Base-by-base conservation (phyloP, 768 basidiomycete genomes). In the Suillus occidentalis region DNA sequence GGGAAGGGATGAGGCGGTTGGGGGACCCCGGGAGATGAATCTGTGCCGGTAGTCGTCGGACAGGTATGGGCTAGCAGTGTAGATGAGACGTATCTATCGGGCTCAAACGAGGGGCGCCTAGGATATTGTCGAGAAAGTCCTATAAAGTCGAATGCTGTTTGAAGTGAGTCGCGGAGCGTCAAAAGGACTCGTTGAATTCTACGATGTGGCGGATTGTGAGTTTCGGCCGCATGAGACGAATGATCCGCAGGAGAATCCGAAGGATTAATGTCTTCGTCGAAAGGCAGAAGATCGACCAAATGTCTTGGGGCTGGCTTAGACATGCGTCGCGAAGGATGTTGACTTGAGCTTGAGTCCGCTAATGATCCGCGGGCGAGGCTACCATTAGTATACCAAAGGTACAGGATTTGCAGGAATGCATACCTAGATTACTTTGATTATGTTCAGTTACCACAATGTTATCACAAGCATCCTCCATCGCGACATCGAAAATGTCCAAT, bases 1-100 rank as follows among this genome's bases (percentile, higher is more conserved):
- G 36, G n/a, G 56, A 56, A 66, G 0, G 57, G 62, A 47, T 42
- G 63, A 1, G 65, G 65, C 3, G 52, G 59, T 25, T 16, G 10
- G 9, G 36, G 9, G 8, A 60, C 22, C 9, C 13, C 13, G 20
- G n/a, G n/a, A 10, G 47, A 8, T 16, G 25, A 7, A 28, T 28
- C 28, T 3, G 14, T 1, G 6, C 25, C 6, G 4, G 4, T 28
- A 28, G 28, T 2, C 0, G 7, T 16, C 0, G 25, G 50, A 50
- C 25, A 50, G 25, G 50, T 28, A 8, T 16, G 16, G 2, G 50
- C 14, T 2, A 50, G 25, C 2, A 7, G 7, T 3, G 14, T 3
- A 50, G 50, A 50, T 3, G 50, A 0, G 28, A 50, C 0, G 7
- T 28, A 28, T 25, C 16, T 50, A 1, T 50, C 50, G 2, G 50